Percentiles rank a stretch among this genome's conserved stretches.
These are phyloP conservation scores for Tetrahymena elliotti DNA, from an alignment of 73 alveolate genomes.

Conservation along the genomic window DNA sequence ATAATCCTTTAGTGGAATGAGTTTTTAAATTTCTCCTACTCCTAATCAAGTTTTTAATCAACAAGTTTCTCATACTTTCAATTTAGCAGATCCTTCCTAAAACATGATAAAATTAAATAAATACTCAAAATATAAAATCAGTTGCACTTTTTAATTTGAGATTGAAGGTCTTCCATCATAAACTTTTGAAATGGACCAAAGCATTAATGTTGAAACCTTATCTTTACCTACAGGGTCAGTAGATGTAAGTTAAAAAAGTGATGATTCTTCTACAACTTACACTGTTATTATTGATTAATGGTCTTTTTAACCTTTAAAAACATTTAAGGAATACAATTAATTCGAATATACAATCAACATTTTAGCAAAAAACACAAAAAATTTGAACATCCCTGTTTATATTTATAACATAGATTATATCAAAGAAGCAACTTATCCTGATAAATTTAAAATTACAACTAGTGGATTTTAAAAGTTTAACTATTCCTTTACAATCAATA, in stretches of 20 bases:
- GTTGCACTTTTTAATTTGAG: background rate
- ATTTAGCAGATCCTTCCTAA: background rate
- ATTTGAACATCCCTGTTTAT: background rate
- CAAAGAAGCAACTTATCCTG: background rate
- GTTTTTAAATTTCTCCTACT: background rate
- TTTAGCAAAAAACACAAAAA: background rate
- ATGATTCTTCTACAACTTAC: background rate
- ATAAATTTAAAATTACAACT: background rate
- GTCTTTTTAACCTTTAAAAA: background rate
- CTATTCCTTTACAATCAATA: background rate
- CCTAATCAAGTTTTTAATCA: background rate
- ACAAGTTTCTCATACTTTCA: background rate
- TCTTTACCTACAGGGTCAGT: background rate
- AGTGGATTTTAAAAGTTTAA: background rate
- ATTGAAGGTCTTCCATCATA: background rate
- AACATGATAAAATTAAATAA: too few species aligned
- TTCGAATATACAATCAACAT: background rate
- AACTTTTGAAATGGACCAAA: background rate
- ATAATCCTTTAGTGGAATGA: background rate
- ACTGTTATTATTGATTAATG: background rate
- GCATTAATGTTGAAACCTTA: background rate
- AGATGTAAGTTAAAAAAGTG: too few species aligned
- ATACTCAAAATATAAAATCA: background rate
- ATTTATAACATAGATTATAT: background rate
- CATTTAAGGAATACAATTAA: background rate